Percentiles rank a stretch among this genome's conserved stretches.
These are phyloP conservation scores for Stephanodiscus triporus DNA, from an alignment of 108 stramenopile genomes.

Conservation along the genomic window DNA sequence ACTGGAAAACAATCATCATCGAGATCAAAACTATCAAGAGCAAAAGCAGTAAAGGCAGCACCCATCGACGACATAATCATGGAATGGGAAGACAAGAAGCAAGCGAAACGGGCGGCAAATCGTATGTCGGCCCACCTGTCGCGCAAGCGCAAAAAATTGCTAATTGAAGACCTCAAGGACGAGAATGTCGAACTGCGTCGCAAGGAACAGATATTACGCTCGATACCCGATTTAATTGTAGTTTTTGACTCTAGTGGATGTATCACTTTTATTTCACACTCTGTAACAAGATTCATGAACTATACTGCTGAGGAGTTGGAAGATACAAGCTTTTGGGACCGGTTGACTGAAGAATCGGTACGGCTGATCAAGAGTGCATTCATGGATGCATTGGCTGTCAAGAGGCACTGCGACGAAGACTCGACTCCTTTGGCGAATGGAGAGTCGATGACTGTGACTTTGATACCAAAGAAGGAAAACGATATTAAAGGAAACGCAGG, in stretches of 20 bases:
- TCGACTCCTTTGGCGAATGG: constrained; percentile 70
- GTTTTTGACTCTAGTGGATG: constrained; percentile 84
- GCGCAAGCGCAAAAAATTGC: constrained; percentile 93
- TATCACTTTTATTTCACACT: constrained; percentile 76
- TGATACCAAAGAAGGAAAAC: constrained; percentile 57
- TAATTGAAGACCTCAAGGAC: constrained; percentile 91
- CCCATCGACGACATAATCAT: constrained; percentile 21
- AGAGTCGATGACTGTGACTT: constrained; percentile 62
- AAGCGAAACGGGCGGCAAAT: constrained; percentile 81
- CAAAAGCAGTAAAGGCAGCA: constrained; percentile 10
- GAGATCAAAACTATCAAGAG: background rate
- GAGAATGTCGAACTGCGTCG: constrained; percentile 80
- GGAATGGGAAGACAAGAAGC: constrained; percentile 72
- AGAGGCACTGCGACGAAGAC: constrained; percentile 59
- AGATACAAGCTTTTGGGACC: constrained; percentile 80
- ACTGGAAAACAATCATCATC: background rate
- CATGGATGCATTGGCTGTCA: constrained; percentile 85
- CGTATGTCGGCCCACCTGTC: constrained; percentile 90
- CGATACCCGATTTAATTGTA: constrained; percentile 85
- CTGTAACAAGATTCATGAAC: constrained; percentile 61
- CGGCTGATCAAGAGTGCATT: constrained; percentile 82
- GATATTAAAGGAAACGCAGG: constrained; percentile 1
- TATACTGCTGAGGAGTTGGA: constrained; percentile 58
- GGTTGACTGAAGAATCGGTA: constrained; percentile 70
- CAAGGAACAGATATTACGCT: constrained; percentile 79